A percentile compares a stretch with the other conserved stretches of the same genome.
Conservation (phyloP, 441 rosid species). For the Eruca vesicaria region DNA sequence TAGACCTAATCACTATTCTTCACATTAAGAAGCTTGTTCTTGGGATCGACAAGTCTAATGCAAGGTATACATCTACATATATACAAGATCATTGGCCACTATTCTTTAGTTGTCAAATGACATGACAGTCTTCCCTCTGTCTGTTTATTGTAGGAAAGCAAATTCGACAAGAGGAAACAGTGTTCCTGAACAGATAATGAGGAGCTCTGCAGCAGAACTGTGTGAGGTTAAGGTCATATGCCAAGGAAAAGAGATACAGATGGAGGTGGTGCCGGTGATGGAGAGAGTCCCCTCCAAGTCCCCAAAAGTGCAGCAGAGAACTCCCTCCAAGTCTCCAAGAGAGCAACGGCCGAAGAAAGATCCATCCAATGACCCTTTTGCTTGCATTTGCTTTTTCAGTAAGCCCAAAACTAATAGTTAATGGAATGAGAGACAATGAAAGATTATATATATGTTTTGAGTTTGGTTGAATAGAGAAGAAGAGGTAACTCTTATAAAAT, state of each 20-base stretch:
- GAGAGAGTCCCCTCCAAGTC: conserved; percentile 26
- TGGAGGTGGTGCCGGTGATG: conserved; percentile 1
- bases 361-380: conserved; percentile 36
- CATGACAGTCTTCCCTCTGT: not conserved
- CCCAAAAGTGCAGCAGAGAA: conserved; percentile 15
- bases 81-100: not conserved
- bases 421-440: not conserved
- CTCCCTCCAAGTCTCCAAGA: conserved; percentile 22
- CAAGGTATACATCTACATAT: conserved; percentile 41
- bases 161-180: conserved; percentile 50
- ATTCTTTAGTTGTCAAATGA: not conserved
- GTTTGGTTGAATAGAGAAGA: conserved; percentile 13
- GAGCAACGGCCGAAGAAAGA: conserved; percentile 18
- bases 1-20: conserved; percentile 70
- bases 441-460: not conserved
- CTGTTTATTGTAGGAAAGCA: conserved; percentile 42
- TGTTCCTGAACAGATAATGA: conserved; percentile 53
- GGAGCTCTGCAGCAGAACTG: conserved; percentile 44
- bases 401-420: conserved; percentile 36
- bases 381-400: conserved; percentile 62
- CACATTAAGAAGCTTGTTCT: conserved; percentile 72
- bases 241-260: conserved; percentile 53
- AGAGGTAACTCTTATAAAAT: not conserved
- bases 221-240: conserved; percentile 64
- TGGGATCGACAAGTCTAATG: conserved; percentile 61